phyloP scores from a whole-genome alignment of 306 rosid genomes.

The Aeschynomene evenia region DNA sequence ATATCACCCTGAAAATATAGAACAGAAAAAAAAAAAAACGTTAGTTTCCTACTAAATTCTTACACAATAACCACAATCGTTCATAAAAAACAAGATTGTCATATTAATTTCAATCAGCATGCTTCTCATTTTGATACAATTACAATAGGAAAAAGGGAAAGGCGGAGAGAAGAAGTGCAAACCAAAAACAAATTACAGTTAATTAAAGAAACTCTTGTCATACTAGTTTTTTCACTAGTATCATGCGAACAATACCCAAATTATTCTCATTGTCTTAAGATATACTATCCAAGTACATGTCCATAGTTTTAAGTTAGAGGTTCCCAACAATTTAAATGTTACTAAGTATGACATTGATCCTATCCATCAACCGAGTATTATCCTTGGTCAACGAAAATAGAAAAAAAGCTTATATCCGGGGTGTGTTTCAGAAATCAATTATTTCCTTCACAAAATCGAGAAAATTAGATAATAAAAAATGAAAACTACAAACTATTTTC shows the following conservation, averaged over 20 bases:
- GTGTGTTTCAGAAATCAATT: no score
- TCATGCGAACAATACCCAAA: not conserved
- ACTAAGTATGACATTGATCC: not conserved
- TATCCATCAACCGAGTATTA: not conserved
- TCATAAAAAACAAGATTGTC: not conserved
- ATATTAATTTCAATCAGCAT: slow-evolving; percentile 3
- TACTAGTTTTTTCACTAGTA: not conserved
- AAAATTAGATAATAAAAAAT: no score
- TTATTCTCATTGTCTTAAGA: not conserved
- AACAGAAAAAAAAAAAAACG: not conserved
- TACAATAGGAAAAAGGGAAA: not conserved
- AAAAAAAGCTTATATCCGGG: not conserved
- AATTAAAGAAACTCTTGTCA: not conserved
- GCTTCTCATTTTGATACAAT: slow-evolving; percentile 1
- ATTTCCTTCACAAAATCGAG: no score
- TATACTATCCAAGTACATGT: not conserved
- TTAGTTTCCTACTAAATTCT: slow-evolving; percentile 20
- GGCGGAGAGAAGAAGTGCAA: not conserved
- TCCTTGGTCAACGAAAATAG: slow-evolving; percentile 9
- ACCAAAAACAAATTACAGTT: not conserved
- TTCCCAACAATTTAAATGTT: not conserved
- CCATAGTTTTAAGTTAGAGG: not conserved
- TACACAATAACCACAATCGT: not conserved
- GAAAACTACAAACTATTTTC: no score
- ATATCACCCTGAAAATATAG: slow-evolving; percentile 45